A percentile compares a stretch with the other conserved stretches of the same genome.
Evolutionary conservation across 495 filamentous ascomycete species (phyloP).

Genomic region (Aspergillus cristatus): DNA sequence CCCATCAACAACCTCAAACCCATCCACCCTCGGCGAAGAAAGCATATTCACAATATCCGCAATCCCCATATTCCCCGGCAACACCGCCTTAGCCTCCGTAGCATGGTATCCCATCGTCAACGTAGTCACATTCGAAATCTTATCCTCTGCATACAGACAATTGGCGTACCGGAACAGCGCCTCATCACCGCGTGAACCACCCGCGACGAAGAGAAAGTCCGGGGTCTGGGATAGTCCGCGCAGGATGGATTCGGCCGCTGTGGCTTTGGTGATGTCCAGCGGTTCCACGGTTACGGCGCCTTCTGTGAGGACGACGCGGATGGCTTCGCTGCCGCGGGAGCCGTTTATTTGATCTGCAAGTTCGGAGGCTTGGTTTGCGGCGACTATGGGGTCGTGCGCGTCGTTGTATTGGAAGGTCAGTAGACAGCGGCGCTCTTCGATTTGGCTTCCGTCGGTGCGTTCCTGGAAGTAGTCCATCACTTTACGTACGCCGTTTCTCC

Average conservation of each 20-base stretch:
- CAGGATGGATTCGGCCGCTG: slow-evolving; percentile 53
- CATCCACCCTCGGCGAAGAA: not conserved
- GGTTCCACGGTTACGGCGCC: slow-evolving; percentile 68
- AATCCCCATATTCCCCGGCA: slow-evolving; percentile 12
- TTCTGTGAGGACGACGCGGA: slow-evolving; percentile 65
- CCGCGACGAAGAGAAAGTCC: slow-evolving; percentile 73
- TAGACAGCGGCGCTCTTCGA: slow-evolving; percentile 70
- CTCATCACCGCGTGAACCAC: slow-evolving; percentile 75
- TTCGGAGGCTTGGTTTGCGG: slow-evolving; percentile 65
- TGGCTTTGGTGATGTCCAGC: slow-evolving; percentile 66
- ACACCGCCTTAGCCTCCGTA: slow-evolving; percentile 17
- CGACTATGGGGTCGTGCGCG: slow-evolving; percentile 58
- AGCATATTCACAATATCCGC: slow-evolving; percentile 4
- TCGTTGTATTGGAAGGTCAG: slow-evolving; percentile 70
- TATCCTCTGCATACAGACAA: slow-evolving; percentile 35
- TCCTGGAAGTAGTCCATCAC: slow-evolving; percentile 78
- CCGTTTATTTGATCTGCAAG: slow-evolving; percentile 84
- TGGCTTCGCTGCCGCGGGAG: slow-evolving; percentile 63
- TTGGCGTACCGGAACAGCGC: slow-evolving; percentile 84
- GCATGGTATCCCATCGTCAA: slow-evolving; percentile 56
- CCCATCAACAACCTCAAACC: not conserved
- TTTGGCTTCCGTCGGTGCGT: slow-evolving; percentile 69
- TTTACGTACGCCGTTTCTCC: slow-evolving; percentile 63
- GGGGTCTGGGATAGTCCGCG: slow-evolving; percentile 29
- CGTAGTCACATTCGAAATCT: slow-evolving; percentile 55